These are phyloP conservation scores for Triangularia verruculosa DNA, from an alignment of 2,329 filamentous ascomycete genomes.

Conservation along the genomic window DNA sequence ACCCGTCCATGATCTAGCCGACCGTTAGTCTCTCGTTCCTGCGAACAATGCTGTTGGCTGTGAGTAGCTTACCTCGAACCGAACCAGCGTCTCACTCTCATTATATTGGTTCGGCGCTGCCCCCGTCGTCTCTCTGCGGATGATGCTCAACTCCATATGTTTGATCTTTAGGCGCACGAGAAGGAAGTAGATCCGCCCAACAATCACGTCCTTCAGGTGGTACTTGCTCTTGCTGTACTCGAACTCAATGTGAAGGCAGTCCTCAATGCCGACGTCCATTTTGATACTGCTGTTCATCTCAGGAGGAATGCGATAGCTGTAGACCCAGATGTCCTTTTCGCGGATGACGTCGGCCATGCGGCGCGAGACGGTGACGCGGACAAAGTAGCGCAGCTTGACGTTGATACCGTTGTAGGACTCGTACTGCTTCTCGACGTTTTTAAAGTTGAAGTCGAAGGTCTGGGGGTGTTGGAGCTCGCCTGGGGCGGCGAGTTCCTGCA, in stretches of 20 bases:
- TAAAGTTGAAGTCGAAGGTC: constrained; percentile 99
- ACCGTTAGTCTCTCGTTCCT: constrained; percentile 1
- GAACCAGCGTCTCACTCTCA: constrained; percentile 94
- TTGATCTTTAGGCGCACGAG: constrained; percentile 98
- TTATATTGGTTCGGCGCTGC: constrained; percentile 98
- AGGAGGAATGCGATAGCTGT: constrained; percentile 95
- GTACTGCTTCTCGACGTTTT: constrained; percentile 99
- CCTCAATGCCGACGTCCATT: constrained; percentile 99
- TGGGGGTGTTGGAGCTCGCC: constrained; percentile 98
- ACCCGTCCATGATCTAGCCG: constrained; percentile 91
- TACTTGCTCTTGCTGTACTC: constrained; percentile 99
- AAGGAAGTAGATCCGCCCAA: constrained; percentile 96
- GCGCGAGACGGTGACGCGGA: constrained; percentile 91
- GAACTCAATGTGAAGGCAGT: constrained; percentile 98
- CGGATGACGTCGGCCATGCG: constrained; percentile 97
- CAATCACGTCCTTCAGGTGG: constrained; percentile 98
- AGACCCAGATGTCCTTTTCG: constrained; percentile 99
- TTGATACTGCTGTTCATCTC: constrained; percentile 99
- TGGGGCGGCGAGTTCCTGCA: constrained; percentile 93
- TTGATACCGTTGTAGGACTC: constrained; percentile 99
- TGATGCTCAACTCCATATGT: constrained; percentile 99
- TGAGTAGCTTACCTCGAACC: constrained; percentile 70
- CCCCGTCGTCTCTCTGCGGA: constrained; percentile 92
- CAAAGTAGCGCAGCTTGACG: constrained; percentile 97
- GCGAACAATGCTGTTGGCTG: constrained; percentile 1